phyloP scores from a whole-genome alignment of 352 stramenopile genomes.

The Globisporangium nunn region DNA sequence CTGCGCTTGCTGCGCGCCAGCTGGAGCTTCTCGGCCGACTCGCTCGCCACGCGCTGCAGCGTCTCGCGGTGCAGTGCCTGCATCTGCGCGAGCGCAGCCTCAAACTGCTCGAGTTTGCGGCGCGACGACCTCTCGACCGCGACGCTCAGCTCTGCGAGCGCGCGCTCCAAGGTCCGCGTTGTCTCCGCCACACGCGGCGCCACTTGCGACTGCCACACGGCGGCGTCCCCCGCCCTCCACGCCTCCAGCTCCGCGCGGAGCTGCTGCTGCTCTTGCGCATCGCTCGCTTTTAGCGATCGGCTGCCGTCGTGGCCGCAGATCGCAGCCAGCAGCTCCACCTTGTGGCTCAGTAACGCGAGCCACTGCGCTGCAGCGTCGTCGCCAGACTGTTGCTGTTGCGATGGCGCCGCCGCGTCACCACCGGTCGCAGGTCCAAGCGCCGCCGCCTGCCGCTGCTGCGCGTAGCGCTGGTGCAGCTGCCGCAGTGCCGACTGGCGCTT shows the following conservation, averaged over 20 bases:
- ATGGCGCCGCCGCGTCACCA: too few species aligned
- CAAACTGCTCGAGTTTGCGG: slow-evolving; percentile 34
- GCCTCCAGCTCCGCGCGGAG: not conserved
- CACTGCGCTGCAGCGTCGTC: slow-evolving; percentile 35
- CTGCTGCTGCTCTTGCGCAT: not conserved
- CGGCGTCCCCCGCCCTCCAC: slow-evolving; percentile 29
- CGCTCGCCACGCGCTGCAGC: slow-evolving; percentile 40
- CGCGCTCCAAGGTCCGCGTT: slow-evolving; percentile 31
- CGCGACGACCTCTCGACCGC: slow-evolving; percentile 25
- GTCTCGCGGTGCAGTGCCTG: slow-evolving; percentile 46
- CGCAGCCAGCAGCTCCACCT: slow-evolving; percentile 26
- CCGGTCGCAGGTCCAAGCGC: not conserved
- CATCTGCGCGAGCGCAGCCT: slow-evolving; percentile 39
- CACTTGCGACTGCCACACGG: slow-evolving; percentile 21
- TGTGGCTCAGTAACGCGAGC: slow-evolving; percentile 35
- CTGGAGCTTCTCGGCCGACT: slow-evolving; percentile 49
- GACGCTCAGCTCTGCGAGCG: slow-evolving; percentile 21
- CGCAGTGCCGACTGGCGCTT: slow-evolving; percentile 8
- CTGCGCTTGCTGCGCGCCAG: slow-evolving; percentile 36
- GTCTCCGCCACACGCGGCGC: slow-evolving; percentile 17
- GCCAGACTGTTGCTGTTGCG: not conserved
- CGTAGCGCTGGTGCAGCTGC: slow-evolving; percentile 11
- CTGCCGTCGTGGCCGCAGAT: slow-evolving; percentile 33
- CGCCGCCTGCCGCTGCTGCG: slow-evolving; percentile 5
- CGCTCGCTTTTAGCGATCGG: not conserved